Conservation (phyloP, 2,329 filamentous ascomycete genomes). For the Parastagonospora avenae region DNA sequence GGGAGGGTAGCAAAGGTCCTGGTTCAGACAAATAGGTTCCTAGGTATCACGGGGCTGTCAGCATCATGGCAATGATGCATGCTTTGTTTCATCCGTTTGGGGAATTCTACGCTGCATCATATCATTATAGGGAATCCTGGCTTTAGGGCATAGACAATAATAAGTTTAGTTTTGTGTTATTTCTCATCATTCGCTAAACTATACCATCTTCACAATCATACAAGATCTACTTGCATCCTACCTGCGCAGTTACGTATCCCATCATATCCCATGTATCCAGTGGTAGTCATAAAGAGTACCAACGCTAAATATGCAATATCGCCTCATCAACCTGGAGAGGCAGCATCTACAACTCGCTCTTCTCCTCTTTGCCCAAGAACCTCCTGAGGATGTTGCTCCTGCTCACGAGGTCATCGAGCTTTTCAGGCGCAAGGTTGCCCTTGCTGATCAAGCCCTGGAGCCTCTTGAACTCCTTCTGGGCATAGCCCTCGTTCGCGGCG, state of each 20-base stretch:
- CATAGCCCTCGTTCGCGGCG: constrained; percentile 75
- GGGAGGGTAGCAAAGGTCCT: constrained; percentile 46
- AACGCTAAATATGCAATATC: not conserved
- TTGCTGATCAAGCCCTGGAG: constrained; percentile 82
- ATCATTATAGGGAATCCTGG: not conserved
- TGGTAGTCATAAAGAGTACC: constrained; percentile 1
- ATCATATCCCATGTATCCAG: not conserved
- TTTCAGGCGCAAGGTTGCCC: constrained; percentile 81
- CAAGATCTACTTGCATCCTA: constrained; percentile 9
- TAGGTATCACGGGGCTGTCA: not conserved
- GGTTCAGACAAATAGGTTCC: constrained; percentile 28
- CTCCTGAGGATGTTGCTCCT: constrained; percentile 86
- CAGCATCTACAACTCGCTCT: constrained; percentile 70
- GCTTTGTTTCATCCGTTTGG: not conserved
- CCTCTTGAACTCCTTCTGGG: constrained; percentile 81
- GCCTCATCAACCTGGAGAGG: not conserved
- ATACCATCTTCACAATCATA: constrained; percentile 21
- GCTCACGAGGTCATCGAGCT: constrained; percentile 84
- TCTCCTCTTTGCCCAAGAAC: constrained; percentile 68
- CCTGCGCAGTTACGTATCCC: not conserved
- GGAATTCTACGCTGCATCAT: not conserved
- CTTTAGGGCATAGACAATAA: not conserved
- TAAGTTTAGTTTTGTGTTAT: not conserved
- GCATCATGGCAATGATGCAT: not conserved
- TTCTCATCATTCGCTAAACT: constrained; percentile 2